Evolutionary conservation across 805 yeast genomes (phyloP).

Genomic region (Helenozyma baotianmanensis): DNA sequence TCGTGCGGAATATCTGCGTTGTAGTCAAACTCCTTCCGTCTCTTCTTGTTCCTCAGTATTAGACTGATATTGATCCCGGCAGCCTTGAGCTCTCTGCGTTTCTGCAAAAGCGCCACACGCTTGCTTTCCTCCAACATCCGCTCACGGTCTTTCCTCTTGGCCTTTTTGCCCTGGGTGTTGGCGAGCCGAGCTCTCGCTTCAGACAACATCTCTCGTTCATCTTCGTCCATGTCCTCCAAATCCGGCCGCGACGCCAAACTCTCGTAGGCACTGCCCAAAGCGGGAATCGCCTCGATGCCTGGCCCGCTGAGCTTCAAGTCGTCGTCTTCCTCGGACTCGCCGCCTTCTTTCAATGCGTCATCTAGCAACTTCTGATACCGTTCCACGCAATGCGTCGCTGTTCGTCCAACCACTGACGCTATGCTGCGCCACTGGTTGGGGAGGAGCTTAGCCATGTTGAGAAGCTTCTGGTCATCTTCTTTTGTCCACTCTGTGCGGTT

Average conservation of each 20-base stretch:
- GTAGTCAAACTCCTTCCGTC: slow-evolving; percentile 67
- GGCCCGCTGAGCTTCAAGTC: slow-evolving; percentile 45
- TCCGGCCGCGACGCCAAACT: slow-evolving; percentile 79
- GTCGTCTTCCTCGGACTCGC: slow-evolving; percentile 17
- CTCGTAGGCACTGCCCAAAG: slow-evolving; percentile 54
- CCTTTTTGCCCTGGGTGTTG: slow-evolving; percentile 92
- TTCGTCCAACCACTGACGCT: slow-evolving; percentile 74
- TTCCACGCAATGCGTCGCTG: slow-evolving; percentile 83
- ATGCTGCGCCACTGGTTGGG: slow-evolving; percentile 96
- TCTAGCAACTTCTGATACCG: slow-evolving; percentile 72
- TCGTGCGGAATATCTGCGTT: slow-evolving; percentile 82
- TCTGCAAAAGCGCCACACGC: slow-evolving; percentile 70
- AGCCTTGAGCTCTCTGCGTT: slow-evolving; percentile 73
- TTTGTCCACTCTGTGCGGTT: slow-evolving; percentile 62
- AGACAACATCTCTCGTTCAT: slow-evolving; percentile 86
- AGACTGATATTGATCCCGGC: slow-evolving; percentile 63
- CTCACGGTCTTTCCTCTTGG: slow-evolving; percentile 84
- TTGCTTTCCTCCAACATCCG: slow-evolving; percentile 74
- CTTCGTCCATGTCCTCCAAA: slow-evolving; percentile 74
- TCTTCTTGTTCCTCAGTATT: slow-evolving; percentile 48
- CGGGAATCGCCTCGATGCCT: slow-evolving; percentile 48
- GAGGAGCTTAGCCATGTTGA: slow-evolving; percentile 60
- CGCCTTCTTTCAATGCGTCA: slow-evolving; percentile 31
- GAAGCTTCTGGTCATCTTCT: slow-evolving; percentile 70
- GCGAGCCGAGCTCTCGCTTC: slow-evolving; percentile 92